Base-by-base conservation (phyloP, 805 yeast species). In the Debaryomyces castellii region DNA sequence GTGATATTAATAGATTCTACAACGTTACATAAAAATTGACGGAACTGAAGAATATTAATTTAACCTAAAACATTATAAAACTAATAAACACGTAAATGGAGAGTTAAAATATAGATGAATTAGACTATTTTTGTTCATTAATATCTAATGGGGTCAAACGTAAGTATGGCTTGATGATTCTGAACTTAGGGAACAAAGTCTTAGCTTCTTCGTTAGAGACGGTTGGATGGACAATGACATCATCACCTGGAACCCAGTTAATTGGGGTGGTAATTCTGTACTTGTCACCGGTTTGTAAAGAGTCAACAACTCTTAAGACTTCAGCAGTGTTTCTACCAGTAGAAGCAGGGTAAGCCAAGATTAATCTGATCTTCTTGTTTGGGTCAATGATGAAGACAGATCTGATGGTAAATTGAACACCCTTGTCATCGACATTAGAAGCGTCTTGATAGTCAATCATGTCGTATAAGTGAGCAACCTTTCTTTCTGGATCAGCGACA, bases 311-410 rank as follows among this genome's bases (percentile, higher is more conserved):
- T 74, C 97, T 86, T 68, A 91, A 77, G 30, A 90, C 92, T 77
- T 90, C 97, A 47, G 87, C 80, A 51, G 96, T 80, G 83, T 91
- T 90, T 79, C 97, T 87, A 66, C 97, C 97, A 50, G 88, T 83
- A 39, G 96, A 85, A 49, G 97, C 94, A 47, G 97, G 97, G 77
- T 90, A 90, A 18, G 92, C 80, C 75, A 91, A 69, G 54, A 85
- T 83, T 63, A 89, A 77, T 74, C 97, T 84, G 63, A 91, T 83
- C 72, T 86, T 90, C 81, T 90, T 91, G 57, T 74, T 64, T 55
- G 97, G 97, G 70, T 90, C 97, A 66, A 90, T 89, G 67, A 90
- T 73, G 74, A 85, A 91, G 47, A 90, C 96, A 12, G 95, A 86
- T 77, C 97, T 86, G 71, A 90, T 88, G 53, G 97, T 91, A 66